These are phyloP conservation scores for Boletus sp. DNA, from an alignment of 1,284 basidiomycete genomes.

Conservation along the genomic window DNA sequence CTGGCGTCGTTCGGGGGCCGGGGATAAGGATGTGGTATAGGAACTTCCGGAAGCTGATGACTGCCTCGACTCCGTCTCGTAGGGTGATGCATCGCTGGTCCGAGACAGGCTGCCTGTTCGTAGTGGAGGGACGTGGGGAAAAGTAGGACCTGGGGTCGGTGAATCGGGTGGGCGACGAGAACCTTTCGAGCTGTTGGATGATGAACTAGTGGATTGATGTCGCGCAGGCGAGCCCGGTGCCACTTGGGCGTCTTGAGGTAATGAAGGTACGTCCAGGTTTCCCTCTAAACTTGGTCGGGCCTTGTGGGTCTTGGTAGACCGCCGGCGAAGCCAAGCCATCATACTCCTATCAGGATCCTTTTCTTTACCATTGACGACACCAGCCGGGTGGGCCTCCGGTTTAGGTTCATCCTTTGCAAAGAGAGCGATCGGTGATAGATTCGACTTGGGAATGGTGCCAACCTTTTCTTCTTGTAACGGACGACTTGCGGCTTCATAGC, in stretches of 20 bases:
- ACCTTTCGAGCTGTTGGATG: conserved; percentile 32
- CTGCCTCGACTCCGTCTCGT: conserved; percentile 30
- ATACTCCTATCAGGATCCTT: conserved; percentile 48
- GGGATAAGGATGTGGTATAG: conserved; percentile 21
- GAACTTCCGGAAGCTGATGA: conserved; percentile 35
- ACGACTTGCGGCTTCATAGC: conserved; percentile 15
- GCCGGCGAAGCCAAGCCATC: conserved; percentile 62
- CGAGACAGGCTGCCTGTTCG: conserved; percentile 24
- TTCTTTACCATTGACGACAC: conserved; percentile 43
- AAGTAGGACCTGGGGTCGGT: conserved; percentile 13
- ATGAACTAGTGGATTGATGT: conserved; percentile 30
- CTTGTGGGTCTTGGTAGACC: conserved; percentile 42
- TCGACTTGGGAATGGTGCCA: conserved; percentile 5
- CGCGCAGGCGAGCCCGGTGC: conserved; percentile 29
- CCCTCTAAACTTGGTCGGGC: conserved; percentile 31
- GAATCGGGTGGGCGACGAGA: conserved; percentile 32
- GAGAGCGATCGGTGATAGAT: conserved; percentile 14
- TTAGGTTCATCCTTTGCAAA: conserved; percentile 25
- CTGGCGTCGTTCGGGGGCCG: conserved; percentile 19
- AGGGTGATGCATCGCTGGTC: conserved; percentile 1
- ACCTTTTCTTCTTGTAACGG: conserved; percentile 25
- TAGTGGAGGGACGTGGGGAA: conserved; percentile 18
- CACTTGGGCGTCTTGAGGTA: conserved; percentile 19
- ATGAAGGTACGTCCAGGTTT: conserved; percentile 17
- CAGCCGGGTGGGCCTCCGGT: conserved; percentile 7